phyloP scores from a whole-genome alignment of 192 early-diverging fungal genomes.

The Glomus cerebriforme region DNA sequence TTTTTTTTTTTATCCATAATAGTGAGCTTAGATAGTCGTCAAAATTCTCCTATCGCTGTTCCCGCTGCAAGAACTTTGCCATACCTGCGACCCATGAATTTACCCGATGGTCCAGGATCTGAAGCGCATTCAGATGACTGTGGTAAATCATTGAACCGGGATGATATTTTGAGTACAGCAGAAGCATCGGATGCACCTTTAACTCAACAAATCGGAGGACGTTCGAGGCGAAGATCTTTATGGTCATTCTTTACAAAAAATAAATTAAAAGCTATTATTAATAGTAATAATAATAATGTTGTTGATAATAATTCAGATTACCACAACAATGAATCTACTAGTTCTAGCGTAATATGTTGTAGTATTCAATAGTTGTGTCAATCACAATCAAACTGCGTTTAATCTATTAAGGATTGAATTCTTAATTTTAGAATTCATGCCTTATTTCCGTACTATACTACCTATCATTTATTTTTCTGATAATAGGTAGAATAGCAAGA shows the following conservation, averaged over 20 bases:
- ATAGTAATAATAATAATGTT: background rate
- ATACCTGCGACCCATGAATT: background rate
- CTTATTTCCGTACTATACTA: background rate
- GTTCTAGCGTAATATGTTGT: background rate
- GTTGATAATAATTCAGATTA: background rate
- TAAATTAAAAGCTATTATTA: background rate
- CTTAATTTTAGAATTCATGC: background rate
- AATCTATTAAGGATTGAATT: background rate
- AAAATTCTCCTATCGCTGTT: slow-evolving; percentile 25
- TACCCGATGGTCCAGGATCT: background rate
- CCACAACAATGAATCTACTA: background rate
- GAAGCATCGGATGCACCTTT: slow-evolving; percentile 7
- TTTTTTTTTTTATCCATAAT: background rate
- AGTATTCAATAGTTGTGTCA: background rate
- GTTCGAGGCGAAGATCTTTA: background rate
- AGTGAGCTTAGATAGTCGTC: slow-evolving; percentile 7
- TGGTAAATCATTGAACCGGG: no score
- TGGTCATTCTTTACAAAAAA: background rate
- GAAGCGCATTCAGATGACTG: background rate
- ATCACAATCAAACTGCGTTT: background rate
- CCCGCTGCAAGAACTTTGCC: background rate
- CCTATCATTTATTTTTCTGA: no score
- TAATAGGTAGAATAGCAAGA: background rate
- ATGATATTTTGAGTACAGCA: slow-evolving; percentile 11
- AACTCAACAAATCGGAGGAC: background rate